Percentiles rank a stretch among this genome's conserved stretches.
These are phyloP conservation scores for Xerocomellus chrysenteron DNA, from an alignment of 768 basidiomycete species.

Conservation along the genomic window DNA sequence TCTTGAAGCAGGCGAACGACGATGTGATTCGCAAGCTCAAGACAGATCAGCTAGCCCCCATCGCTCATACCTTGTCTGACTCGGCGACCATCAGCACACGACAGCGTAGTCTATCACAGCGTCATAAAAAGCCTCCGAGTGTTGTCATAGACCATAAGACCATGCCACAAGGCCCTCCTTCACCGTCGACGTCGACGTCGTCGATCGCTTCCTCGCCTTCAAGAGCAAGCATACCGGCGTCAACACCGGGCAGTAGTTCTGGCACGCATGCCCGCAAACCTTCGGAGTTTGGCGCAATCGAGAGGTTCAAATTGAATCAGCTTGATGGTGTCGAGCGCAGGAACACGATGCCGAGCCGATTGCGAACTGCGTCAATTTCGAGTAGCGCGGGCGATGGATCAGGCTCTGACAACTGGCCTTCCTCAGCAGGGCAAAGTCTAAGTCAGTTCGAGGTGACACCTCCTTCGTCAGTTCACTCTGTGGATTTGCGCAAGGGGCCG, in stretches of 20 bases:
- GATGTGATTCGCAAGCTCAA: slow-evolving; percentile 95
- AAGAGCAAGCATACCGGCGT: slow-evolving; percentile 66
- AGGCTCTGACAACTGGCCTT: slow-evolving; percentile 71
- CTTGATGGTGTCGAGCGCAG: slow-evolving; percentile 76
- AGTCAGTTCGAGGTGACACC: slow-evolving; percentile 65
- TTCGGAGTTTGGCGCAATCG: slow-evolving; percentile 84
- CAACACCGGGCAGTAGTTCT: slow-evolving; percentile 63
- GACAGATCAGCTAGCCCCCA: slow-evolving; percentile 82
- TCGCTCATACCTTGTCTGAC: slow-evolving; percentile 72
- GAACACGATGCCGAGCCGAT: slow-evolving; percentile 81
- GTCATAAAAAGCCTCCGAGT: slow-evolving; percentile 76
- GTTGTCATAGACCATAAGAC: slow-evolving; percentile 69
- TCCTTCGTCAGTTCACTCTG: slow-evolving; percentile 82
- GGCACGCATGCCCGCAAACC: slow-evolving; percentile 75
- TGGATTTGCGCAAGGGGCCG: slow-evolving; percentile 72
- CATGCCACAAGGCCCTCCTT: slow-evolving; percentile 76
- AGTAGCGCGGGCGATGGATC: slow-evolving; percentile 80
- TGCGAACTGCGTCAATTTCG: slow-evolving; percentile 84
- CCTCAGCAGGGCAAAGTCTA: slow-evolving; percentile 50
- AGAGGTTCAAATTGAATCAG: slow-evolving; percentile 83
- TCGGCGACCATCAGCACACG: slow-evolving; percentile 57
- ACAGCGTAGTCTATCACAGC: slow-evolving; percentile 78
- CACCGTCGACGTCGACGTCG: slow-evolving; percentile 87
- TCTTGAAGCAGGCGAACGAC: slow-evolving; percentile 97
- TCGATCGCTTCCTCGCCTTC: slow-evolving; percentile 90